Base-by-base conservation (phyloP, 1,139 yeast genomes). In the Sugiyamaella pinicola region DNA sequence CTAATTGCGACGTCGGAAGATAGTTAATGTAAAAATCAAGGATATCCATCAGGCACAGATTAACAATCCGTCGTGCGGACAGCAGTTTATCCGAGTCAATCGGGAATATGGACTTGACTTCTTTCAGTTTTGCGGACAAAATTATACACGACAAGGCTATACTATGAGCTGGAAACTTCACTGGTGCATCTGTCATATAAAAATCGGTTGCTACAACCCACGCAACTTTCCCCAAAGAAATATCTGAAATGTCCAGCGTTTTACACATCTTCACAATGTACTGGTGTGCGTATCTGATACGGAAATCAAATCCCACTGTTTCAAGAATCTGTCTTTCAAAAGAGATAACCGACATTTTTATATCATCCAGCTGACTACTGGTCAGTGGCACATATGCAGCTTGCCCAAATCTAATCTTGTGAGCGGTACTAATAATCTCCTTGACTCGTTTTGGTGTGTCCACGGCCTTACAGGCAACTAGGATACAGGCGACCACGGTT, bases 361-460 rank as follows among this genome's bases (percentile, higher is more conserved):
- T 41, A 15, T 62, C 63, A 17, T 60, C 60, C 4, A 61, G 22
- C 47, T 53, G 56, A 4, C 44, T 17, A 17, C 39, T 22, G 22
- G 55, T 34, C 26, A 54, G 34, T 5, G 52, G 42, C 8, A 40
- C 35, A 21, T 52, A 51, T 2, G 47, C 47, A 4, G 45, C 21
- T 17, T 67, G 66, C 0, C 71, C 73, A 12, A 48, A 50, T n/a
- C 56, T 53, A 8, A 54, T 34, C n/a, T 48, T 44, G 35, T 51
- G 54, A 17, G 61, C 61, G n/a, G 53, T 42, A 22, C 67, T 66
- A 7, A 70, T 62, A 45, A 85, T 78, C 50, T 87, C 93, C 55
- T 82, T 75, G 15, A 86, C 71, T 63, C 87, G 86, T 69, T 91
- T 91, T 38, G 91, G 84, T 40, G 96, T 90, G 66, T 91, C 98